phyloP scores from a whole-genome alignment of 306 rosid genomes.

The Abrus pulchellus region DNA sequence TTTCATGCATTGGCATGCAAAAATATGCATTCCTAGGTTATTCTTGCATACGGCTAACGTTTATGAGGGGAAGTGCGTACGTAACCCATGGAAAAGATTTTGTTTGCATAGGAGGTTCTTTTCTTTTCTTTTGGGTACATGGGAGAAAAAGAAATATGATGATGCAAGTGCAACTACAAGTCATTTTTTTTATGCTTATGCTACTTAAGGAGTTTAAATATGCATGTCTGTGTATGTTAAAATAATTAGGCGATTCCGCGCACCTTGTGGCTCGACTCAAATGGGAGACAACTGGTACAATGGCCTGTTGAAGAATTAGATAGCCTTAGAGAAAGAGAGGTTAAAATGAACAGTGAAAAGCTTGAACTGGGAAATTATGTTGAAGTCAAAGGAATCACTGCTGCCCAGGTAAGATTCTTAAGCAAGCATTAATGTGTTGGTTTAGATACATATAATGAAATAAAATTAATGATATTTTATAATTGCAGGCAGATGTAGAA shows the following conservation, averaged over 20 bases:
- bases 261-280: slow-evolving; percentile 68
- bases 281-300: slow-evolving; percentile 63
- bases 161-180: background rate
- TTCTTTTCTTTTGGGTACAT: too few relatives aligned
- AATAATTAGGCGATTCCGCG: slow-evolving; percentile 77
- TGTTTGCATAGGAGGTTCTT: too few relatives aligned
- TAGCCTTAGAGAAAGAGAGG: slow-evolving; percentile 56
- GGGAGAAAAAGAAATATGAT: background rate
- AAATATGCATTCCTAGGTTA: too few relatives aligned
- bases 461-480: background rate
- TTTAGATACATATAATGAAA: background rate
- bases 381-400: slow-evolving; percentile 71
- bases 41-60: too few relatives aligned
- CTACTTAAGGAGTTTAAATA: background rate
- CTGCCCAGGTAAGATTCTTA: slow-evolving; percentile 69
- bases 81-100: too few relatives aligned
- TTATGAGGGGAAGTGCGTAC: too few relatives aligned
- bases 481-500: slow-evolving; percentile 82
- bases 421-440: background rate
- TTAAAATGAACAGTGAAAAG: slow-evolving; percentile 47
- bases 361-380: slow-evolving; percentile 54
- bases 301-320: slow-evolving; percentile 79
- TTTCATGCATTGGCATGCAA: too few relatives aligned
- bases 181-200: background rate
- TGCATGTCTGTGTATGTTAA: background rate